Evolutionary conservation across 305 asterid species (phyloP), one percentile per base, ranked within the genome.

Genomic region (Fraxinus sp.): DNA sequence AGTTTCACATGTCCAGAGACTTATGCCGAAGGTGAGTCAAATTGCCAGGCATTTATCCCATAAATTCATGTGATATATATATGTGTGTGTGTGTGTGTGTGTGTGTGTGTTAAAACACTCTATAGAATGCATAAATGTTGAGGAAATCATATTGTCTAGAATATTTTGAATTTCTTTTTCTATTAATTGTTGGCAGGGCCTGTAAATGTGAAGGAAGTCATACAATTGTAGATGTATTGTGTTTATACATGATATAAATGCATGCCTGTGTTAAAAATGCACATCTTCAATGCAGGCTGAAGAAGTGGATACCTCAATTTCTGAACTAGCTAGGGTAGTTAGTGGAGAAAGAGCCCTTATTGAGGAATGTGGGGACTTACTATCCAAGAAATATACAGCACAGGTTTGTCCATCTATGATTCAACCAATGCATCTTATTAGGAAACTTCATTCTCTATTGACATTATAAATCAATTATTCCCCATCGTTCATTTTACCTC

Each of bases 351-450:
- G 83, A 82, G 90, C 90, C 78, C 91, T 88, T 4, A 39, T 93
- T 30, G 94, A 94, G 77, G 98, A 96, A 86, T 91, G 96, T 77
- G 95, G 97, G 32, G 86, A 91, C 90, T 84, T 88, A 49, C 81
- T 91, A 28, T 80, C 90, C 66, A 88, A 86, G 82, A 33, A 87
- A 32, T 80, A 81, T 77, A 79, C 85, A 76, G 89, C 91, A 8
- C 97, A 96, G 95, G 97, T 92, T 13, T 39, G 81, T 59, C 14
- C 20, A 46, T 41, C 24, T 66, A 22, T 9, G 72, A 20, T 59
- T 20, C 1, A 20, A 20, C 30, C 24, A 20, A 6, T 59, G 70
- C 70, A 0, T 59, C 3, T 57, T 16, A 26, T 11, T 68, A 26
- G 18, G 37, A 10, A 28, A 68, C 37, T 24, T 13, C 37, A 68